Percentiles rank a stretch among this genome's conserved stretches.
phyloP scores from a whole-genome alignment of 1,284 basidiomycete species.

The Leccinum variabile region DNA sequence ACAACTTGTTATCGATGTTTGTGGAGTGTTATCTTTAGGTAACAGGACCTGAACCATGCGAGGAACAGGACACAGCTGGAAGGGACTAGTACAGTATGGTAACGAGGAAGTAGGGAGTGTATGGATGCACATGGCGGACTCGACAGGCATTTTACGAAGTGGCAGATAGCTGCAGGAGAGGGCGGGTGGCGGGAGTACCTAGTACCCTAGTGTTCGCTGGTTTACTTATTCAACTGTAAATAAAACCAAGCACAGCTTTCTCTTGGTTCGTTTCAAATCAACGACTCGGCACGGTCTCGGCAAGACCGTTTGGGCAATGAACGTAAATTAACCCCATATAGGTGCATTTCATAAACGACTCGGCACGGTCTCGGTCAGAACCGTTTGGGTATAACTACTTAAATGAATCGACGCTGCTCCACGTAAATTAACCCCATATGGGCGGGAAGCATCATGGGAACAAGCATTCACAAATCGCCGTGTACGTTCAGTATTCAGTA shows the following conservation, averaged over 20 bases:
- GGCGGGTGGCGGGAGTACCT: not conserved
- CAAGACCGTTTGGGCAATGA: not conserved
- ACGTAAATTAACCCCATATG: too few relatives aligned
- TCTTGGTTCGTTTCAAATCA: not conserved
- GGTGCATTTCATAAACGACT: not conserved
- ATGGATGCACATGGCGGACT: not conserved
- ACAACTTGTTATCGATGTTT: not conserved
- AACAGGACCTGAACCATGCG: not conserved
- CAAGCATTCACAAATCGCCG: too few relatives aligned
- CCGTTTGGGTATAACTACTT: not conserved
- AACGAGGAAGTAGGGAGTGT: not conserved
- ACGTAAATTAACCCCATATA: too few relatives aligned
- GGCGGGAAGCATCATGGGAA: not conserved
- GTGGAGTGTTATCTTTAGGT: not conserved
- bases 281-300: too few relatives aligned
- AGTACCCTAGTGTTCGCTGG: not conserved
- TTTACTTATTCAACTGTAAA: not conserved
- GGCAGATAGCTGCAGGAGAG: not conserved
- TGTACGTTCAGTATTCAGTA: not conserved
- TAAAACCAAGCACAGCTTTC: not conserved
- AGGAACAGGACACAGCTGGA: not conserved
- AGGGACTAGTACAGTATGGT: not conserved
- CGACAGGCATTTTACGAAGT: not conserved
- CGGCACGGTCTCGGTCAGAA: not conserved
- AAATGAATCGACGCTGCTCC: too few relatives aligned